A percentile compares a stretch with the other conserved stretches of the same genome.
Evolutionary conservation across 306 rosid genomes (phyloP).

Genomic region (Rosa persica): DNA sequence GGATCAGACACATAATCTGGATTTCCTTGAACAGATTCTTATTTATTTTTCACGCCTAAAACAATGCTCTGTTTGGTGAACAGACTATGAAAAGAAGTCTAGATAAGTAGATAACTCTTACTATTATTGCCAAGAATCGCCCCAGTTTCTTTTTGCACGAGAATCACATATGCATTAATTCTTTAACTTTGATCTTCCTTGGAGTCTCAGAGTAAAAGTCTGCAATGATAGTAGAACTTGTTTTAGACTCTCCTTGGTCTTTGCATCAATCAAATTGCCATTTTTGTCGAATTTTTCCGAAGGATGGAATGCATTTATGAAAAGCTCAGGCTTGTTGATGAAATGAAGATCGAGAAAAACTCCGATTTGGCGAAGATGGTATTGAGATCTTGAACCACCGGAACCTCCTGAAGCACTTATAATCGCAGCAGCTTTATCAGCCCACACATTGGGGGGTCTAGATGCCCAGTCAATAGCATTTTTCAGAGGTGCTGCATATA

Average conservation of each 20-base stretch:
- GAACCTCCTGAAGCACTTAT: slow-evolving; percentile 75
- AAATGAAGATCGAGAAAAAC: slow-evolving; percentile 81
- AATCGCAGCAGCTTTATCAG: slow-evolving; percentile 75
- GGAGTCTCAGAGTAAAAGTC: slow-evolving; percentile 52
- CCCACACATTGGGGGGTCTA: slow-evolving; percentile 86
- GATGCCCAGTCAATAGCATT: slow-evolving; percentile 89
- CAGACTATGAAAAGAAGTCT: background rate
- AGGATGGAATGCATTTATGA: slow-evolving; percentile 53
- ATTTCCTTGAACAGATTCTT: no score
- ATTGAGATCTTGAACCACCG: slow-evolving; percentile 70
- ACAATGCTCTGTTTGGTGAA: background rate
- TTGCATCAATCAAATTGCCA: slow-evolving; percentile 63
- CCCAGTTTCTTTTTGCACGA: background rate
- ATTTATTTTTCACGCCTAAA: background rate
- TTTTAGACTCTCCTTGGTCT: slow-evolving; percentile 40
- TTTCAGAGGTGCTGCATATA: slow-evolving; percentile 54
- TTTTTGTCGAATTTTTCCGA: slow-evolving; percentile 62
- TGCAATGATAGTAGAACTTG: slow-evolving; percentile 56
- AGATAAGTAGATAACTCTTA: background rate
- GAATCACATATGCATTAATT: background rate
- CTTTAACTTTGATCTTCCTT: slow-evolving; percentile 22
- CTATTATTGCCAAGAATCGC: background rate
- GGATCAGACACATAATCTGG: no score
- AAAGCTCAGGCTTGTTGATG: slow-evolving; percentile 88
- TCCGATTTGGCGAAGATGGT: slow-evolving; percentile 88